Percentiles rank a stretch among this genome's conserved stretches.
Conservation (phyloP, 768 basidiomycete genomes). For the Phanerochaete sordida region DNA sequence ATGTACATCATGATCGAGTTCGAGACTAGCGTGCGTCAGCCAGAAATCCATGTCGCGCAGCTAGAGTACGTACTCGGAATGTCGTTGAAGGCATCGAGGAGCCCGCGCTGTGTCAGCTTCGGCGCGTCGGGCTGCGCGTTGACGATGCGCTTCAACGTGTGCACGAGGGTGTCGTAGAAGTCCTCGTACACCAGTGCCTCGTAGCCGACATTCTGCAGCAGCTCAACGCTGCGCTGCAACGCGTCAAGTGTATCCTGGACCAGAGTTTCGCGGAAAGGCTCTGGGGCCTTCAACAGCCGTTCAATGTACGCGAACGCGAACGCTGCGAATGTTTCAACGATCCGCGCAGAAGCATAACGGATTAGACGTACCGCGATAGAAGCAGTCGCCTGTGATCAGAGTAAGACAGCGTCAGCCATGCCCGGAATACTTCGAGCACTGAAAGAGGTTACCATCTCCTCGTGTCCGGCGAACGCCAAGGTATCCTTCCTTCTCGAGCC, state of each 20-base stretch:
- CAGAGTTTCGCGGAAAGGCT: slow-evolving; percentile 35
- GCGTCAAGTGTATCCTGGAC: slow-evolving; percentile 49
- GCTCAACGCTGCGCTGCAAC: slow-evolving; percentile 42
- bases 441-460: slow-evolving; percentile 50
- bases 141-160: slow-evolving; percentile 39
- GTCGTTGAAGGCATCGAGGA: slow-evolving; percentile 54
- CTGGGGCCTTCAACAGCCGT: slow-evolving; percentile 49
- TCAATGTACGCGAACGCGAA: slow-evolving; percentile 81
- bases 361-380: slow-evolving; percentile 71
- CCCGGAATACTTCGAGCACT: neutral
- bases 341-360: neutral
- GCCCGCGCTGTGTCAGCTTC: slow-evolving; percentile 30
- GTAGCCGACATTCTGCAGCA: slow-evolving; percentile 59
- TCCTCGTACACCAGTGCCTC: slow-evolving; percentile 69
- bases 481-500: slow-evolving; percentile 62
- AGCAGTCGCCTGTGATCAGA: slow-evolving; percentile 69
- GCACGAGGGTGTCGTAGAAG: slow-evolving; percentile 62
- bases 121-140: slow-evolving; percentile 32
- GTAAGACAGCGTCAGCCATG: neutral
- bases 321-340: slow-evolving; percentile 39
- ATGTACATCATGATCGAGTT: slow-evolving; percentile 79
- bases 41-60: neutral
- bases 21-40: slow-evolving; percentile 38
- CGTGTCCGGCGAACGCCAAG: slow-evolving; percentile 63
- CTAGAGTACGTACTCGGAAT: slow-evolving; percentile 38